Evolutionary conservation across 202 grass and related monocot species (phyloP).

Genomic region (Elaeis oleifera): DNA sequence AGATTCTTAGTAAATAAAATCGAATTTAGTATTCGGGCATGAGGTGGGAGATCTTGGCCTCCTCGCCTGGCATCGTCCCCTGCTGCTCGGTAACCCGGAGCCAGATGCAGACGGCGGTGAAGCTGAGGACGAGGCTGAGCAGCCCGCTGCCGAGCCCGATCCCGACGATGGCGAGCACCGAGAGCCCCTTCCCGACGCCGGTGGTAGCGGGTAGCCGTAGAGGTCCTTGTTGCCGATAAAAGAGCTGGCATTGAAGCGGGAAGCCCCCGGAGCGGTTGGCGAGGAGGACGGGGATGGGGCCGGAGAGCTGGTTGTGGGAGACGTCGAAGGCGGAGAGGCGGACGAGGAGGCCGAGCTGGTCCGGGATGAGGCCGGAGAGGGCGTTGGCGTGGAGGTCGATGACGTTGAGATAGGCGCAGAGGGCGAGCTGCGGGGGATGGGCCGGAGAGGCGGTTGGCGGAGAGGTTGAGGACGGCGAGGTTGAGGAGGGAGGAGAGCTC

Average conservation of each 20-base stretch:
- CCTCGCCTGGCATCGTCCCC: slow-evolving; percentile 1
- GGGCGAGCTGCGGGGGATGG: slow-evolving; percentile 13
- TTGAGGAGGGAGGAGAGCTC: slow-evolving; percentile 10
- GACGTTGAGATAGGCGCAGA: slow-evolving; percentile 15
- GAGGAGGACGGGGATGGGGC: neutral
- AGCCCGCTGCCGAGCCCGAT: slow-evolving; percentile 9
- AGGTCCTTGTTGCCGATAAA: slow-evolving; percentile 5
- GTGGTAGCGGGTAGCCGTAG: slow-evolving; percentile 10
- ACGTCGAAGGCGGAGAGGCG: slow-evolving; percentile 13
- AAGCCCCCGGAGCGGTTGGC: slow-evolving; percentile 1
- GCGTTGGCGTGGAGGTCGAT: slow-evolving; percentile 11
- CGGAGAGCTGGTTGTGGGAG: slow-evolving; percentile 3
- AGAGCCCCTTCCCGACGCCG: neutral
- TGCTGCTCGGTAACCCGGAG: neutral
- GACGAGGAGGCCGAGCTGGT: slow-evolving; percentile 10
- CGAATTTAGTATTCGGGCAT: slow-evolving; percentile 3
- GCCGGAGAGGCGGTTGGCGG: slow-evolving; percentile 9
- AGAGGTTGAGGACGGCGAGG: slow-evolving; percentile 15
- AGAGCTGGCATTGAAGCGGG: slow-evolving; percentile 9
- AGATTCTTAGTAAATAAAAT: too few species aligned
- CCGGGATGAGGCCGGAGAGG: slow-evolving; percentile 7
- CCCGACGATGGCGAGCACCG: slow-evolving; percentile 12
- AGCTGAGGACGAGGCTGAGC: slow-evolving; percentile 10
- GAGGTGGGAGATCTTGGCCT: slow-evolving; percentile 9
- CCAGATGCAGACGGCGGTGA: slow-evolving; percentile 9